Conservation (phyloP, 2,329 filamentous ascomycete genomes). For the Arthrocladium fulminans region DNA sequence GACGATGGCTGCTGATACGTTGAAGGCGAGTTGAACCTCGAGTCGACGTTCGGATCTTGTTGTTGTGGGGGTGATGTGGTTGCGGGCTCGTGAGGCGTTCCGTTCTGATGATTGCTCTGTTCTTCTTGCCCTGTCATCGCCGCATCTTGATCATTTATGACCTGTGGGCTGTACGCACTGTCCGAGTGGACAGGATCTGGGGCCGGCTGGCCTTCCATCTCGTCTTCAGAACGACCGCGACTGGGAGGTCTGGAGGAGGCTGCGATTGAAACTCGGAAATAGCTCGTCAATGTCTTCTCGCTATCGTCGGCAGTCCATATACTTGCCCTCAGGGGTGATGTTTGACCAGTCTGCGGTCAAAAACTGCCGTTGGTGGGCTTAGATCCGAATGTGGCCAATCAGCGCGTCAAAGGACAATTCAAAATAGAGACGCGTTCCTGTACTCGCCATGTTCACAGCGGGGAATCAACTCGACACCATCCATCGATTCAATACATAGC, state of each 20-base stretch:
- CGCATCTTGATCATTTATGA: constrained; percentile 19
- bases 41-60: constrained; percentile 20
- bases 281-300: background rate
- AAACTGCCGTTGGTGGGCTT: background rate
- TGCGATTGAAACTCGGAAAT: background rate
- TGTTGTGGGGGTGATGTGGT: constrained; percentile 40
- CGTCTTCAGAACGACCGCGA: background rate
- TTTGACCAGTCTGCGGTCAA: background rate
- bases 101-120: constrained; percentile 13
- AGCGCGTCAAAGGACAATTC: constrained; percentile 2
- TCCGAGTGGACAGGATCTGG: constrained; percentile 10
- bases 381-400: background rate
- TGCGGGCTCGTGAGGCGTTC: constrained; percentile 28
- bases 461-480: too few species aligned
- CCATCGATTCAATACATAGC: too few species aligned
- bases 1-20: constrained; percentile 35
- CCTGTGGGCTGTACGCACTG: constrained; percentile 21
- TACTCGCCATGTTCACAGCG: too few species aligned
- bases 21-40: constrained; percentile 34
- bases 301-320: background rate
- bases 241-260: background rate
- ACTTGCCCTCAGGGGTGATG: background rate
- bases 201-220: constrained; percentile 8
- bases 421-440: constrained; percentile 7
- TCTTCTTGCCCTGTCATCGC: constrained; percentile 16